Percentiles rank a stretch among this genome's conserved stretches.
These are phyloP conservation scores for Fomitiporia mediterranea DNA, from an alignment of 1,284 basidiomycete genomes.

Conservation along the genomic window DNA sequence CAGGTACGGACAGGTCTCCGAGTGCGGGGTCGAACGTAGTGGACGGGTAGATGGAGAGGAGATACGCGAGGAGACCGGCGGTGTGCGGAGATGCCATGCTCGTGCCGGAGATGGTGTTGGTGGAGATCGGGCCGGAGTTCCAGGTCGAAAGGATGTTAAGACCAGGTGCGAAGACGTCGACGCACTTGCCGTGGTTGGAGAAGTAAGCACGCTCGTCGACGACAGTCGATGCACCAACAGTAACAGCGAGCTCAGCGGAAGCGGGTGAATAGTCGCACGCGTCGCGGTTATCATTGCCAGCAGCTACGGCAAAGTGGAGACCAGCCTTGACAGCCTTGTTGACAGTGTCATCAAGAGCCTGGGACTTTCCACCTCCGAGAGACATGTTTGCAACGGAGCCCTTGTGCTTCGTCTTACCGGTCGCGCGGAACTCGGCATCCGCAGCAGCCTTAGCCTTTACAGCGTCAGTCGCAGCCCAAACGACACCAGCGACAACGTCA, in stretches of 20 bases:
- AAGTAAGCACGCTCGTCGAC: conserved; percentile 86
- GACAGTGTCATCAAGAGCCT: conserved; percentile 80
- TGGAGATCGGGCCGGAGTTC: conserved; percentile 51
- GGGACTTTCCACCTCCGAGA: conserved; percentile 94
- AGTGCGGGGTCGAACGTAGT: conserved; percentile 51
- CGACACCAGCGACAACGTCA: conserved; percentile 87
- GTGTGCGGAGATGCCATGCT: conserved; percentile 70
- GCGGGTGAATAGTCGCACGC: conserved; percentile 85
- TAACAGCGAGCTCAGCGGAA: conserved; percentile 69
- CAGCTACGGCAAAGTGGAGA: conserved; percentile 93
- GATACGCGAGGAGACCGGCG: conserved; percentile 78
- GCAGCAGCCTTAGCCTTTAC: conserved; percentile 39
- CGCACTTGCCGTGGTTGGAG: conserved; percentile 75
- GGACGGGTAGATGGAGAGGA: conserved; percentile 75
- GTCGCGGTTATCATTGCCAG: conserved; percentile 74
- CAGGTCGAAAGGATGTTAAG: conserved; percentile 80
- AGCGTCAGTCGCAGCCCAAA: conserved; percentile 76
- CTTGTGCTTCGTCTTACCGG: conserved; percentile 77
- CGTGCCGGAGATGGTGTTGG: conserved; percentile 70
- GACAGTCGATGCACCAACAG: conserved; percentile 82
- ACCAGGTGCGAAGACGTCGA: conserved; percentile 81
- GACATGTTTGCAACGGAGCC: conserved; percentile 99
- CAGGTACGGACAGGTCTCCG: conserved; percentile 28
- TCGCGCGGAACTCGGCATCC: conserved; percentile 52
- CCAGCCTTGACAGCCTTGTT: conserved; percentile 81